phyloP scores from a whole-genome alignment of 2,329 filamentous ascomycete genomes.

The Scedosporium dehoogii region DNA sequence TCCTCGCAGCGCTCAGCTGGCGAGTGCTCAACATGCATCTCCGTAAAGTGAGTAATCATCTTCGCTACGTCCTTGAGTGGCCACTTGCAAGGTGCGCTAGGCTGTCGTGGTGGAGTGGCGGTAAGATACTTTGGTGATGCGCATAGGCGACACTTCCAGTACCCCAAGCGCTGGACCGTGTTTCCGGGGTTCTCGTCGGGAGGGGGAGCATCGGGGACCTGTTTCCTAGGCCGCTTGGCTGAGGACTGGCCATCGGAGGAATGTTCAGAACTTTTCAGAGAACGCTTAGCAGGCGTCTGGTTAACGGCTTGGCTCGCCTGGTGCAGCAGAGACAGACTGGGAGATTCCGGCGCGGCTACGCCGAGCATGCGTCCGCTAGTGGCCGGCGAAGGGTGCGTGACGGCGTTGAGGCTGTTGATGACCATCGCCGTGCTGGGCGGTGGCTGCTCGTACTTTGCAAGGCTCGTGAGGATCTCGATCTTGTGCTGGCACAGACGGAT shows the following conservation, averaged over 20 bases:
- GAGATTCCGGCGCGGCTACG: neutral
- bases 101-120: conserved; percentile 28
- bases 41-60: conserved; percentile 35
- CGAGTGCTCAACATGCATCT: conserved; percentile 34
- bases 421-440: conserved; percentile 6
- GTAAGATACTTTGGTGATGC: conserved; percentile 29
- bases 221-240: conserved; percentile 8
- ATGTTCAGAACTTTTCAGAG: neutral
- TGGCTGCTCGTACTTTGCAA: conserved; percentile 21
- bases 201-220: conserved; percentile 11
- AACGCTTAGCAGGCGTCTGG: conserved; percentile 8
- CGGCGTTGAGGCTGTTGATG: conserved; percentile 11
- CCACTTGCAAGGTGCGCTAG: conserved; percentile 35
- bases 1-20: conserved; percentile 30
- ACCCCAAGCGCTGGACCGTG: conserved; percentile 30
- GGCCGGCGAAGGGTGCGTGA: conserved; percentile 5
- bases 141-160: conserved; percentile 36
- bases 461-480: conserved; percentile 18
- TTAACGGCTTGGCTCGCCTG: neutral
- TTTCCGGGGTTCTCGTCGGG: conserved; percentile 9
- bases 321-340: neutral
- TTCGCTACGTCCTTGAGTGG: conserved; percentile 35
- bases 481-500: conserved; percentile 31
- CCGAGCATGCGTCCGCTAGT: neutral
- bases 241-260: conserved; percentile 6